Evolutionary conservation across 2,329 filamentous ascomycete genomes (phyloP), one percentile per base, ranked within the genome.

Genomic region (Colletotrichum tamarilloi): DNA sequence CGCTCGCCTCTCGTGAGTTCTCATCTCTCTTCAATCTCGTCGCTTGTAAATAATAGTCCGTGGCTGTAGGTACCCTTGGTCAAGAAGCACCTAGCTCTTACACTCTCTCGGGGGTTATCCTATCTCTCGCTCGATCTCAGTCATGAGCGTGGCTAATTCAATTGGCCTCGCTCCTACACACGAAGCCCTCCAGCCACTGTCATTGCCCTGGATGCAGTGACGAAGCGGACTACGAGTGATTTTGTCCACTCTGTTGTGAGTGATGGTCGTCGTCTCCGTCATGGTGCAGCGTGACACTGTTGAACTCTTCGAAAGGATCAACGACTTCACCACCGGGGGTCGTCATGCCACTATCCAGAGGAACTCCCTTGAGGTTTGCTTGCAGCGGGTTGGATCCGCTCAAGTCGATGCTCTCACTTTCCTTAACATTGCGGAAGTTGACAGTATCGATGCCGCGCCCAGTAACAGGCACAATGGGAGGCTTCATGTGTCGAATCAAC

Each of bases 301-400:
- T 99, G 84, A 99, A 99, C 82, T 98, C 97, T 83, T 98, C 94
- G 81, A 99, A 99, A 1, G 97, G 97, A 87, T 99, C 97, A 4
- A 90, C 87, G 30, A 74, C 62, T 80, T 98, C 96, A 49, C 89
- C 93, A 57, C 93, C 94, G 1, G 96, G 96, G 3, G 96, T 98
- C 2, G 93, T 91, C 66, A 97, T 87, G 1, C 94, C 94, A 56
- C 93, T 96, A 80, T 98, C 95, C 74, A 98, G 86, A 9, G 95
- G 95, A 14, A 98, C 94, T 2, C 95, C 95, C 84, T 94, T 95
- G 60, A 90, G 82, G 66, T 81, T 80, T 52, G 30, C 53, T 22
- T 65, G 49, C 81, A 86, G 86, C 12, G 85, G 82, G 76, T 84
- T 87, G 2, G 90, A 87, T 22, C 90, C 89, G 73, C 90, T 91